Conservation (phyloP, 345 rosid genomes). For the Citrus medica region DNA sequence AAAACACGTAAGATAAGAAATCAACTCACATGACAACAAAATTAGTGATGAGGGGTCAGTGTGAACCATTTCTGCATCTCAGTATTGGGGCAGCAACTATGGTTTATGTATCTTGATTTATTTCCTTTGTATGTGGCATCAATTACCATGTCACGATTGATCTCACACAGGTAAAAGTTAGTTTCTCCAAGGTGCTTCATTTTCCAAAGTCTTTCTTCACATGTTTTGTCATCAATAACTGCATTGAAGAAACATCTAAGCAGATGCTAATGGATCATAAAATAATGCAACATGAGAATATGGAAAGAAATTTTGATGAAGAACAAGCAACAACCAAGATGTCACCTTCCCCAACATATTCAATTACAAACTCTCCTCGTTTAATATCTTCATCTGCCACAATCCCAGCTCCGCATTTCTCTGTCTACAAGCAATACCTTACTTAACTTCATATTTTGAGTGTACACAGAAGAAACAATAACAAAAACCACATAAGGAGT, state of each 20-base stretch:
- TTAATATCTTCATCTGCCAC: slow-evolving; percentile 87
- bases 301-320: slow-evolving; percentile 13
- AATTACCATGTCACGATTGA: slow-evolving; percentile 88
- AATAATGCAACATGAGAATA: slow-evolving; percentile 10
- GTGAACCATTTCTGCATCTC: slow-evolving; percentile 98
- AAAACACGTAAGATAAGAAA: slow-evolving; percentile 12
- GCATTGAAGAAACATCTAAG: slow-evolving; percentile 15
- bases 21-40: slow-evolving; percentile 5
- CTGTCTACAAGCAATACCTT: slow-evolving; percentile 65
- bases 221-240: slow-evolving; percentile 94
- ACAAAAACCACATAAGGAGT: background rate
- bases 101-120: slow-evolving; percentile 94
- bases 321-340: slow-evolving; percentile 14
- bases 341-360: slow-evolving; percentile 97
- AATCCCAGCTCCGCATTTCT: slow-evolving; percentile 95
- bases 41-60: slow-evolving; percentile 18
- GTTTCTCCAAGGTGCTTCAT: slow-evolving; percentile 83
- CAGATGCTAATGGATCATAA: background rate
- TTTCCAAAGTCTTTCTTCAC: slow-evolving; percentile 92
- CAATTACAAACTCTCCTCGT: slow-evolving; percentile 89
- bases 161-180: slow-evolving; percentile 90
- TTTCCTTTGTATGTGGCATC: slow-evolving; percentile 96
- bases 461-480: slow-evolving; percentile 12
- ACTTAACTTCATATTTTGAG: slow-evolving; percentile 26
- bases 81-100: slow-evolving; percentile 88